Conservation (phyloP, 2,329 filamentous ascomycete genomes). For the Akanthomyces muscarius region DNA sequence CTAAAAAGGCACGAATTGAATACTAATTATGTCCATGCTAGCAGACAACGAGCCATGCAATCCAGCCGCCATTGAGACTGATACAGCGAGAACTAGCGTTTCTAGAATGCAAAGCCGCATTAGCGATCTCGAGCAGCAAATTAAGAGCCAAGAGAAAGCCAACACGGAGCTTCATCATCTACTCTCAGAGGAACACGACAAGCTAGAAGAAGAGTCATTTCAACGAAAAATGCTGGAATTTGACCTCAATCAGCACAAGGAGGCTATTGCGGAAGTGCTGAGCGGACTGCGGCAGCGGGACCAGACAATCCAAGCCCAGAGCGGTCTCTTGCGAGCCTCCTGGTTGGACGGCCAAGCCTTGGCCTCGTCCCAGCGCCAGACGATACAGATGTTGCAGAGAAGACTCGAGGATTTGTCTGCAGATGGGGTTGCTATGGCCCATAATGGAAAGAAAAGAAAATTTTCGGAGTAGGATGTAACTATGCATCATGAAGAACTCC, state of each 20-base stretch:
- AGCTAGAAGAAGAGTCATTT: not conserved
- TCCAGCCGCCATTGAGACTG: not conserved
- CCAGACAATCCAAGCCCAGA: not conserved
- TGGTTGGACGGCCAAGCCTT: not conserved
- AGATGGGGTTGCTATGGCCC: not conserved
- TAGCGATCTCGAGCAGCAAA: not conserved
- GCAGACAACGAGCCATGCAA: not conserved
- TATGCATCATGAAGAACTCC: not conserved
- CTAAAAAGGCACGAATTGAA: not conserved
- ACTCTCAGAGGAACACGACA: not conserved
- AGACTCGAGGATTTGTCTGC: not conserved
- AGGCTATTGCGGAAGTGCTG: not conserved
- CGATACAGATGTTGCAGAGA: not conserved
- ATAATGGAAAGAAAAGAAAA: not conserved
- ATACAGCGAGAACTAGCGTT: not conserved
- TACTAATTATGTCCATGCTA: not conserved
- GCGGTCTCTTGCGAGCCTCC: not conserved
- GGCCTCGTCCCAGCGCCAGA: not conserved
- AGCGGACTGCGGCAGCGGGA: not conserved
- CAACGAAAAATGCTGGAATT: not conserved
- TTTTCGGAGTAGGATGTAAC: not conserved
- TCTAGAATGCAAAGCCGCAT: not conserved
- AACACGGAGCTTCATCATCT: not conserved
- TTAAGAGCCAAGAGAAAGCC: not conserved
- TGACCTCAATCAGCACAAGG: not conserved